phyloP scores from a whole-genome alignment of 148 eudicot species.

The Suaeda aralocaspica region DNA sequence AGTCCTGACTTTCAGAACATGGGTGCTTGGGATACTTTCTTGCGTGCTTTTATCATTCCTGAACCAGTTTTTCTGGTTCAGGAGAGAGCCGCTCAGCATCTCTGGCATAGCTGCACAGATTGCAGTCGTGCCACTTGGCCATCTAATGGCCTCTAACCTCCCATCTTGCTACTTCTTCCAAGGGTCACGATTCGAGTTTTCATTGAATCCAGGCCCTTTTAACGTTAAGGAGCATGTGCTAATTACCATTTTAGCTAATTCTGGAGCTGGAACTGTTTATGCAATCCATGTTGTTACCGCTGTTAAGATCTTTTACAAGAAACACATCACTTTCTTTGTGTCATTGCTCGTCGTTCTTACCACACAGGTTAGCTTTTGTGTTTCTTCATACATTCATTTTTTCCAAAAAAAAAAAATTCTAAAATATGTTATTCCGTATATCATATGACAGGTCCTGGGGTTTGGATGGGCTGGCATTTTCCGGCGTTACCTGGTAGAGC shows the following conservation, averaged over 20 bases:
- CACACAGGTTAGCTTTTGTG: constrained; percentile 49
- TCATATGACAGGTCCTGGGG: constrained; percentile 73
- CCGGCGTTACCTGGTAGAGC: constrained; percentile 83
- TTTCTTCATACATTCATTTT: no score
- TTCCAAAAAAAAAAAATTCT: no score
- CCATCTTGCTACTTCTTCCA: constrained; percentile 45
- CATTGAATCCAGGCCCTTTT: constrained; percentile 88
- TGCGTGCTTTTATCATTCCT: constrained; percentile 70
- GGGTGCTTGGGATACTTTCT: constrained; percentile 70
- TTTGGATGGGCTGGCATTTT: constrained; percentile 98
- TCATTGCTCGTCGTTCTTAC: constrained; percentile 77
- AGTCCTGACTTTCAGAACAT: constrained; percentile 88
- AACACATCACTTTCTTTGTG: constrained; percentile 74
- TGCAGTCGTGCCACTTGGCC: constrained; percentile 87
- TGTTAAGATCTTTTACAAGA: constrained; percentile 76
- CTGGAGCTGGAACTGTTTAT: constrained; percentile 88
- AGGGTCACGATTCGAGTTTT: constrained; percentile 67
- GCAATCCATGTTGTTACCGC: constrained; percentile 88
- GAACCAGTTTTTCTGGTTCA: constrained; percentile 94
- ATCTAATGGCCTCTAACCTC: constrained; percentile 69
- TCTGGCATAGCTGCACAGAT: constrained; percentile 93
- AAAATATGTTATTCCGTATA: background rate
- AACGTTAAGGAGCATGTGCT: constrained; percentile 91
- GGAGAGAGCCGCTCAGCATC: constrained; percentile 76
- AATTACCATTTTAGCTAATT: constrained; percentile 87